Evolutionary conservation across 371 early-diverging fungal genomes (phyloP), one percentile per base, ranked within the genome.

Genomic region (Syncephalis fuscata): DNA sequence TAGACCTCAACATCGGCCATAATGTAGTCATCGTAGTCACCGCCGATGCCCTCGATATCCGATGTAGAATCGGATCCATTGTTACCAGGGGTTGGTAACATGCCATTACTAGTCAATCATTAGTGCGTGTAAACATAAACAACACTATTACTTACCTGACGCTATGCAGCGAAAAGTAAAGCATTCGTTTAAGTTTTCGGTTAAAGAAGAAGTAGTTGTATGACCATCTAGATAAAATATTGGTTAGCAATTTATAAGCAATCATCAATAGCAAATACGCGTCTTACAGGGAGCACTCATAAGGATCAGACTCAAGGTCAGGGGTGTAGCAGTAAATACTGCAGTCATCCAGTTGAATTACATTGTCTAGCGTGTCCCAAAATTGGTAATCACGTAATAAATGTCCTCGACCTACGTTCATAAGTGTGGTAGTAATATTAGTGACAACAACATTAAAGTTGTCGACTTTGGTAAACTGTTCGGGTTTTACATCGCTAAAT

Each of bases 131-230:
- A 11, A 16, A 48, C 9, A 27, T 17, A 17, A n/a, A 17, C 39
- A 16, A 37, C 24, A 14, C 14, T 21, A 48, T 15, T 26, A 37
- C 40, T 45, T 74, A 84, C 82, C 87, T 88, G 54, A 88, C 76
- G 39, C 86, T 83, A 37, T 84, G 76, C 26, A 77, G 77, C 0
- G 88, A 81, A 58, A 94, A 87, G 57, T 85, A 91, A 5, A 92
- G 69, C 50, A 94, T 81, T 47, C 91, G 69, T 62, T 89, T 91
- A 52, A 86, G 64, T 51, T 81, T 78, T 48, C 82, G 76, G 64
- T 94, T 92, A 53, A 78, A 82, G 67, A 94, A 92, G 53, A 94
- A 91, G 67, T 85, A 88, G 67, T 92, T 88, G 65, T 90, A 82
- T 23, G 86, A 85, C 92, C 90, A 88, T 32, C 85, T 85, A 54